Conservation (phyloP, 257 asterid genomes). For the Nicotiana noctiflora region DNA sequence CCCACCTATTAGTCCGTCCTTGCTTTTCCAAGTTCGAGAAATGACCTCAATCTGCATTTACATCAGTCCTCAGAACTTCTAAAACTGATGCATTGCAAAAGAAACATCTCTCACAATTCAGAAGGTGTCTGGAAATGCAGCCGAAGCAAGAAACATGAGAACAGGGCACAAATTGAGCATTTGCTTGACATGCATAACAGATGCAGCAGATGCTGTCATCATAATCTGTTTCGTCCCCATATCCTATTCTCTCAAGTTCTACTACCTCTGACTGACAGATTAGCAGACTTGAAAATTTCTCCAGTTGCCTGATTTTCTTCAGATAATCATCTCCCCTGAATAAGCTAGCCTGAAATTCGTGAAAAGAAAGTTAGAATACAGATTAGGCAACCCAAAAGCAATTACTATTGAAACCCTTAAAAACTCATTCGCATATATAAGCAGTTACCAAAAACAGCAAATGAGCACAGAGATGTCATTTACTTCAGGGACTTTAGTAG, state of each 20-base stretch:
- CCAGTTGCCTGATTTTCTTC: constrained; percentile 50
- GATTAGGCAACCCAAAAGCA: neutral
- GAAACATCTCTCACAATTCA: constrained; percentile 89
- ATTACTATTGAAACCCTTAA: neutral
- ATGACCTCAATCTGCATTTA: constrained; percentile 14
- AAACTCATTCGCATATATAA: neutral
- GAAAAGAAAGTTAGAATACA: constrained; percentile 8
- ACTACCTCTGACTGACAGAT: constrained; percentile 42
- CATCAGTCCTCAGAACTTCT: constrained; percentile 37
- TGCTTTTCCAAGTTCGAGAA: neutral
- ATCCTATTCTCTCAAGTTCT: constrained; percentile 30
- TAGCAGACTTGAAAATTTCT: constrained; percentile 54
- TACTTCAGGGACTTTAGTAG: neutral
- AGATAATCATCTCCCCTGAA: constrained; percentile 49
- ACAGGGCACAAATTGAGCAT: constrained; percentile 63
- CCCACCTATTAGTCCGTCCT: neutral
- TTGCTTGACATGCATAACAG: constrained; percentile 57
- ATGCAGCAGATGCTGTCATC: constrained; percentile 74
- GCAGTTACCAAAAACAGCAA: neutral
- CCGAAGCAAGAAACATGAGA: constrained; percentile 73
- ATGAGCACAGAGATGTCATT: neutral
- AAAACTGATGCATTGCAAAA: constrained; percentile 73
- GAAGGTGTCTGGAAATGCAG: constrained; percentile 86
- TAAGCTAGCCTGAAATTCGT: constrained; percentile 49
- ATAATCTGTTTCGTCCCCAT: constrained; percentile 32